A percentile compares a stretch with the other conserved stretches of the same genome.
Evolutionary conservation across 352 stramenopile genomes (phyloP).

Genomic region (Phytophthora palmivora): DNA sequence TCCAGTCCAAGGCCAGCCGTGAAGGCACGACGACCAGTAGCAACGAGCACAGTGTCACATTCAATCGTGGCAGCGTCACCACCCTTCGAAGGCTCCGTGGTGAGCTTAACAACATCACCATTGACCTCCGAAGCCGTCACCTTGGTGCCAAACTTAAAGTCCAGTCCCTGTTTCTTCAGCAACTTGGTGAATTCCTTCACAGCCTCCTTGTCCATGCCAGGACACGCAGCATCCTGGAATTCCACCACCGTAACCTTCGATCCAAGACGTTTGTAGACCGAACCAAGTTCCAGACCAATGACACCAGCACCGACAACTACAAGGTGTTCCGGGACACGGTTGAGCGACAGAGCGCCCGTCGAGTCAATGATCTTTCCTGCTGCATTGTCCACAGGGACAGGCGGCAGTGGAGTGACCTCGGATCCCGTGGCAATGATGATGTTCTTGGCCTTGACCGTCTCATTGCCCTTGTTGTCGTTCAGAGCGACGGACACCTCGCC

Average conservation of each 20-base stretch:
- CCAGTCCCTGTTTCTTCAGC: conserved; percentile 99
- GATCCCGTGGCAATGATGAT: conserved; percentile 95
- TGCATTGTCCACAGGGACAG: conserved; percentile 97
- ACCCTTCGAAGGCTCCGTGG: conserved; percentile 89
- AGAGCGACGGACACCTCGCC: conserved; percentile 94
- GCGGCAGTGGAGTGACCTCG: conserved; percentile 93
- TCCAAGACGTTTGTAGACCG: conserved; percentile 96
- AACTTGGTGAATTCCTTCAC: conserved; percentile 97
- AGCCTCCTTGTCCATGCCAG: conserved; percentile 94
- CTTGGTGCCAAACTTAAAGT: conserved; percentile 98
- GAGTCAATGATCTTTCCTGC: conserved; percentile 98
- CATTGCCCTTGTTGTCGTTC: conserved; percentile 88
- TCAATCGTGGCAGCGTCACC: conserved; percentile 68
- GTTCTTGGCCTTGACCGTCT: conserved; percentile 97
- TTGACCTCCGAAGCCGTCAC: conserved; percentile 94
- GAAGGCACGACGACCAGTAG: conserved; percentile 95
- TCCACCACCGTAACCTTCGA: conserved; percentile 98
- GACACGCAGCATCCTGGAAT: conserved; percentile 96
- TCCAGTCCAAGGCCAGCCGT: conserved; percentile 97
- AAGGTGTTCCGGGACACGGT: conserved; percentile 94
- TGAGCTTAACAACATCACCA: conserved; percentile 94
- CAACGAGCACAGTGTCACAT: conserved; percentile 84
- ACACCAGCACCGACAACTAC: conserved; percentile 98
- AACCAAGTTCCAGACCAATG: conserved; percentile 99
- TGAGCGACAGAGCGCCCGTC: conserved; percentile 95